These are phyloP conservation scores for Ustilago trichophora DNA, from an alignment of 1,284 basidiomycete species.

Conservation along the genomic window DNA sequence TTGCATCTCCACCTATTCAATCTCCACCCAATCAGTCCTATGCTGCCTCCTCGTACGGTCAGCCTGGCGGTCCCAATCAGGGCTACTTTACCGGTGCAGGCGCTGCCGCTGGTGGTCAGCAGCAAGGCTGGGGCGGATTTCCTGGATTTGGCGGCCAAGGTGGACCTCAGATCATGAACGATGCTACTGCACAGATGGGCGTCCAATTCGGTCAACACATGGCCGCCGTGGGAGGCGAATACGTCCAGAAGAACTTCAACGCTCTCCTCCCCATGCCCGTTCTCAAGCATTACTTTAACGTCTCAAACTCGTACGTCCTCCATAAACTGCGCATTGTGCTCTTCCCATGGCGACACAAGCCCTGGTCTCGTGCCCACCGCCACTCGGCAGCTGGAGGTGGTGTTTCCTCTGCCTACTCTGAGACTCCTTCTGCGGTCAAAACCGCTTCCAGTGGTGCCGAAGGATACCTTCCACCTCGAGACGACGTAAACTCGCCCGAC, in stretches of 20 bases:
- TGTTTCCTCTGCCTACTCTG: conserved; percentile 26
- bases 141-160: conserved; percentile 22
- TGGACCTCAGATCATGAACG: conserved; percentile 73
- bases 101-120: conserved; percentile 6
- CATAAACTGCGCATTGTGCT: conserved; percentile 88
- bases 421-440: conserved; percentile 18
- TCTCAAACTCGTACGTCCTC: conserved; percentile 94
- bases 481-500: conserved; percentile 95
- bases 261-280: conserved; percentile 58
- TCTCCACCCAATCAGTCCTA: conserved; percentile 19
- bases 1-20: conserved; percentile 44
- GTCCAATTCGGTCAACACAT: conserved; percentile 94
- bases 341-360: conserved; percentile 88
- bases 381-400: conserved; percentile 40
- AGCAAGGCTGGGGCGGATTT: conserved; percentile 24
- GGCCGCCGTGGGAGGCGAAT: conserved; percentile 91
- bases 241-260: conserved; percentile 83
- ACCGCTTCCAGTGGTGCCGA: conserved; percentile 27
- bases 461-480: conserved; percentile 82
- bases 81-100: conserved; percentile 19
- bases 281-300: conserved; percentile 94
- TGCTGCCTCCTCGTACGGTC: conserved; percentile 10
- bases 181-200: conserved; percentile 92
- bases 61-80: conserved; percentile 12
- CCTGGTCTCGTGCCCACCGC: conserved; percentile 62